phyloP scores from a whole-genome alignment of 768 basidiomycete genomes.

The Lenzites betulinus region DNA sequence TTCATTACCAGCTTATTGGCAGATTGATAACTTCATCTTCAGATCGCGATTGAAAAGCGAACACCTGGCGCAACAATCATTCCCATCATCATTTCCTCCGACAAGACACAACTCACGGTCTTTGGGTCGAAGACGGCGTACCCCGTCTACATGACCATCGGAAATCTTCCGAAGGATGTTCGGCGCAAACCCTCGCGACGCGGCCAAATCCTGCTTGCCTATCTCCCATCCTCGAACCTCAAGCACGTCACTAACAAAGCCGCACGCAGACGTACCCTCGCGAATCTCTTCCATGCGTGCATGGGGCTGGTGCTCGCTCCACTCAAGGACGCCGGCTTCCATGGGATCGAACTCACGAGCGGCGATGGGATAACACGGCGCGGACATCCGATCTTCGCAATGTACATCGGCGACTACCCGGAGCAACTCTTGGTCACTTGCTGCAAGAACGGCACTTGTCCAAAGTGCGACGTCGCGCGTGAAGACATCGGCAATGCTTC shows the following conservation, averaged over 20 bases:
- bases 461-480: neutral
- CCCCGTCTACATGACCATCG: slow-evolving; percentile 34
- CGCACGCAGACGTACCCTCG: slow-evolving; percentile 27
- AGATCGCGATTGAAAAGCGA: slow-evolving; percentile 15
- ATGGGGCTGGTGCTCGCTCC: slow-evolving; percentile 34
- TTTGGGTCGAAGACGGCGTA: slow-evolving; percentile 31
- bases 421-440: slow-evolving; percentile 25
- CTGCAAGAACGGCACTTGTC: slow-evolving; percentile 17
- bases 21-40: neutral
- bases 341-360: slow-evolving; percentile 36
- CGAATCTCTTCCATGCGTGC: slow-evolving; percentile 42
- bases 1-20: neutral
- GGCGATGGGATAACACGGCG: slow-evolving; percentile 44
- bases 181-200: slow-evolving; percentile 18
- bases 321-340: slow-evolving; percentile 30
- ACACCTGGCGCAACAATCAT: slow-evolving; percentile 28
- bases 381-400: slow-evolving; percentile 29
- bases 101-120: slow-evolving; percentile 30
- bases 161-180: slow-evolving; percentile 29
- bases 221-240: slow-evolving; percentile 25
- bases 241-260: slow-evolving; percentile 17
- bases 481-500: neutral
- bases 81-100: slow-evolving; percentile 30
- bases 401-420: slow-evolving; percentile 26
- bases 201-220: slow-evolving; percentile 26